A percentile compares a stretch with the other conserved stretches of the same genome.
phyloP scores from a whole-genome alignment of 164 flowering plant genomes.

The Macadamia tetraphylla region DNA sequence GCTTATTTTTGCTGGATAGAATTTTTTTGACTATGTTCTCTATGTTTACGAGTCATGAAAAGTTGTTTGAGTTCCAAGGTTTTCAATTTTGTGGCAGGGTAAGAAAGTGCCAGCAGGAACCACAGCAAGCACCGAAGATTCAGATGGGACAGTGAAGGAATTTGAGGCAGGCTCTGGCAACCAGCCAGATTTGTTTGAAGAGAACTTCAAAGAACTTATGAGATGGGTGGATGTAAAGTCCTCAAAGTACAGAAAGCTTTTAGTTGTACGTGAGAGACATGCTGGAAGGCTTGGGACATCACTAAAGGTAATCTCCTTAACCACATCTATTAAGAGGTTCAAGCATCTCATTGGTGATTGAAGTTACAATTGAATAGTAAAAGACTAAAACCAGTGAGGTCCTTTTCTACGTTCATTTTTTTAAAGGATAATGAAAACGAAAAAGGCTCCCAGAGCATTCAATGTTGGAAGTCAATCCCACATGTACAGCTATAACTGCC shows the following conservation, averaged over 20 bases:
- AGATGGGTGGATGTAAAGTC: constrained; percentile 90
- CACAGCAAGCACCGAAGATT: constrained; percentile 23
- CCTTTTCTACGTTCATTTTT: no score
- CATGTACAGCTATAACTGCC: no score
- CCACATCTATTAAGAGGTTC: not conserved
- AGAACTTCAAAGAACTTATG: constrained; percentile 71
- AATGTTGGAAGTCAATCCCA: no score
- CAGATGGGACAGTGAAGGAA: constrained; percentile 15
- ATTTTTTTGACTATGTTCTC: not conserved
- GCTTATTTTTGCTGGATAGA: no score
- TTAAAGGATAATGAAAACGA: no score
- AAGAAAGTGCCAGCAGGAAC: constrained; percentile 17
- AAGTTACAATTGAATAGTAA: no score
- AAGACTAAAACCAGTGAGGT: no score
- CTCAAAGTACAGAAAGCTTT: constrained; percentile 57
- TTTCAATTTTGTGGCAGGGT: constrained; percentile 18
- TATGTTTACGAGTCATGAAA: not conserved
- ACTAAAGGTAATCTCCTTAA: constrained; percentile 63
- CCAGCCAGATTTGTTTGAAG: constrained; percentile 55
- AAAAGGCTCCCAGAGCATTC: no score
- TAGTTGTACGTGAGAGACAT: constrained; percentile 64
- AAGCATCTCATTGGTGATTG: no score
- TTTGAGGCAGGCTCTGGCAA: constrained; percentile 20
- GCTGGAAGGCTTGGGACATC: constrained; percentile 71
- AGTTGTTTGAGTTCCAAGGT: not conserved